Conservation (phyloP, 2,329 filamentous ascomycete genomes). For the Aschersonia sp. region DNA sequence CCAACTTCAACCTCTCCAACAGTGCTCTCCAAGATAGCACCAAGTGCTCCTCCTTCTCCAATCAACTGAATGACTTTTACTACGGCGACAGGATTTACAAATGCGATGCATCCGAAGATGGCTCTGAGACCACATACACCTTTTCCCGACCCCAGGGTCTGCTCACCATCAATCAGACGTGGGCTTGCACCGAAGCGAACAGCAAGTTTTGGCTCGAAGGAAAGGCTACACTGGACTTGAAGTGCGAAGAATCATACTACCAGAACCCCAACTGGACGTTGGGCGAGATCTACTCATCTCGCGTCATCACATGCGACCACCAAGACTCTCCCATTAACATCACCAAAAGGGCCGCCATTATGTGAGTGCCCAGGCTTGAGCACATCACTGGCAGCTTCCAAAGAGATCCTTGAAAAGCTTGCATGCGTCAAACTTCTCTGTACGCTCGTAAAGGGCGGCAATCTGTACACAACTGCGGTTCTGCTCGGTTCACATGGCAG, state of each 20-base stretch:
- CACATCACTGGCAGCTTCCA: too few relatives aligned
- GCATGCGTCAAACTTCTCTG: too few relatives aligned
- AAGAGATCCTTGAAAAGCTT: too few relatives aligned
- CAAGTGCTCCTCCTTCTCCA: slow-evolving; percentile 25
- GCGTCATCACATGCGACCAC: slow-evolving; percentile 13
- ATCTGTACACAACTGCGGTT: too few relatives aligned
- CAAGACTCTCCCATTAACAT: slow-evolving; percentile 12
- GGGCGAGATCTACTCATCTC: slow-evolving; percentile 17
- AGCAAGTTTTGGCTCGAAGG: slow-evolving; percentile 15
- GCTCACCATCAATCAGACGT: slow-evolving; percentile 32
- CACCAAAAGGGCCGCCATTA: slow-evolving; percentile 11
- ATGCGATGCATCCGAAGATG: slow-evolving; percentile 20
- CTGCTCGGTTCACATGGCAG: too few relatives aligned
- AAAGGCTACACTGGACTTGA: slow-evolving; percentile 11
- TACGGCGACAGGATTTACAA: slow-evolving; percentile 29
- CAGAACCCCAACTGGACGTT: slow-evolving; percentile 17
- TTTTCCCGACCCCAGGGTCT: slow-evolving; percentile 21
- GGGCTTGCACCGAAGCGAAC: slow-evolving; percentile 28
- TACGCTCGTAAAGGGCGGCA: too few relatives aligned
- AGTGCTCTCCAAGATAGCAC: slow-evolving; percentile 22
- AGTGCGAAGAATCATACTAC: slow-evolving; percentile 13
- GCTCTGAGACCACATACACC: slow-evolving; percentile 22
- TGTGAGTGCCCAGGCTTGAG: slow-evolving; percentile 5
- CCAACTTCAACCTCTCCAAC: slow-evolving; percentile 35
- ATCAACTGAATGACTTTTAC: slow-evolving; percentile 32